phyloP scores from a whole-genome alignment of 2,329 filamentous ascomycete genomes.

The Aureobasidium sp. region DNA sequence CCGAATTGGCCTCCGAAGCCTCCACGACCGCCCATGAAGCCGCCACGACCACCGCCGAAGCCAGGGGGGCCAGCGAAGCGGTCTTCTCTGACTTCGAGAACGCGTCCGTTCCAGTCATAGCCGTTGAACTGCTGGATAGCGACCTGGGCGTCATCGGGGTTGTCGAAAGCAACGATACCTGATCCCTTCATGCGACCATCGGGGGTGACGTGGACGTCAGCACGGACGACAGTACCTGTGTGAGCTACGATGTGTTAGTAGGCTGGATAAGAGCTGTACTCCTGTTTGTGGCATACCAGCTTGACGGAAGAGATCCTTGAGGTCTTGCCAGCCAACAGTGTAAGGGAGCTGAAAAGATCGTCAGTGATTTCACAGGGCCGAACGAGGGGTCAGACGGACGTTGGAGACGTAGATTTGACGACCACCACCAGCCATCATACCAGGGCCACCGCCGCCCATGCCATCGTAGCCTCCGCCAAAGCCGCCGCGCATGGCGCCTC shows the following conservation, averaged over 20 bases:
- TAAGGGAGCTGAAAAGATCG: slow-evolving; percentile 69
- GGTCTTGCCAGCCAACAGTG: slow-evolving; percentile 96
- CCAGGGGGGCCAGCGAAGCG: slow-evolving; percentile 65
- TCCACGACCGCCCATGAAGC: slow-evolving; percentile 33
- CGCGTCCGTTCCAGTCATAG: slow-evolving; percentile 94
- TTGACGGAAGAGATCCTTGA: slow-evolving; percentile 98
- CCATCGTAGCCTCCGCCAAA: slow-evolving; percentile 47
- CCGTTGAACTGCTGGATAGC: slow-evolving; percentile 98
- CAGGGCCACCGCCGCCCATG: slow-evolving; percentile 43
- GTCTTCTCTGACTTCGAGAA: slow-evolving; percentile 92
- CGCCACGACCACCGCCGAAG: slow-evolving; percentile 34
- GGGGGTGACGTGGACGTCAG: slow-evolving; percentile 86
- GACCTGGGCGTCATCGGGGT: slow-evolving; percentile 85
- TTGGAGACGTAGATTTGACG: slow-evolving; percentile 97
- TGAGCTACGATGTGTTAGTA: slow-evolving; percentile 31
- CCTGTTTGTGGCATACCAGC: slow-evolving; percentile 66
- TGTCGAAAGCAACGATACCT: slow-evolving; percentile 94
- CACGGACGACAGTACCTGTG: slow-evolving; percentile 77
- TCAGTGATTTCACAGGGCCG: slow-evolving; percentile 22
- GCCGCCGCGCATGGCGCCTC: slow-evolving; percentile 36
- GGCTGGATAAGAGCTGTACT: neutral
- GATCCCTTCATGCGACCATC: slow-evolving; percentile 94
- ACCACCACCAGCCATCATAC: slow-evolving; percentile 54
- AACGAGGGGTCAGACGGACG: slow-evolving; percentile 57
- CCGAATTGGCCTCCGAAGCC: slow-evolving; percentile 27